Conservation (phyloP, 2,329 filamentous ascomycete genomes). For the Zymoseptoria tritici region DNA sequence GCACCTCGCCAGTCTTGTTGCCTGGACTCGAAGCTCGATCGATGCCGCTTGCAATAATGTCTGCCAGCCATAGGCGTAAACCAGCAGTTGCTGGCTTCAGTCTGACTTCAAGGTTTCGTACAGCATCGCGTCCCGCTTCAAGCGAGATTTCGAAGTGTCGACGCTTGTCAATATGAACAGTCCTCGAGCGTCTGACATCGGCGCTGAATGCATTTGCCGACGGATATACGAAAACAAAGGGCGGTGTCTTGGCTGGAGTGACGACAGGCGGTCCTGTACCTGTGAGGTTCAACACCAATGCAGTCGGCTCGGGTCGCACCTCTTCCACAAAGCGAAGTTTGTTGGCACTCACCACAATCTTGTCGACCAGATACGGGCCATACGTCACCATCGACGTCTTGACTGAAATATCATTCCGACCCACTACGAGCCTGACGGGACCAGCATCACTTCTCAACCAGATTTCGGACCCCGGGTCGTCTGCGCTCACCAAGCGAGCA, state of each 20-base stretch:
- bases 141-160: constrained; percentile 70
- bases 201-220: constrained; percentile 61
- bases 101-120: constrained; percentile 42
- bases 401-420: constrained; percentile 47
- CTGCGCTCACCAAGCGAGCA: constrained; percentile 54
- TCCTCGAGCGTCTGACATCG: constrained; percentile 56
- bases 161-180: constrained; percentile 71
- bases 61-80: constrained; percentile 48
- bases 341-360: constrained; percentile 56
- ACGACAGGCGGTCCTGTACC: constrained; percentile 27
- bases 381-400: constrained; percentile 53
- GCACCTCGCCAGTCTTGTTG: constrained; percentile 15
- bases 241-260: constrained; percentile 15
- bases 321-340: constrained; percentile 63
- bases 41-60: constrained; percentile 31
- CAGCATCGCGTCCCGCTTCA: constrained; percentile 65
- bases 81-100: constrained; percentile 55
- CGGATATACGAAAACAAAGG: constrained; percentile 65
- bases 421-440: constrained; percentile 46
- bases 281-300: constrained; percentile 43
- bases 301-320: constrained; percentile 35
- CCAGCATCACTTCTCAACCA: constrained; percentile 48
- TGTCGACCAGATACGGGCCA: constrained; percentile 68
- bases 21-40: constrained; percentile 1
- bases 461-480: constrained; percentile 58